phyloP scores from a whole-genome alignment of 1,284 basidiomycete species.

The Trichosporon coremiiforme region DNA sequence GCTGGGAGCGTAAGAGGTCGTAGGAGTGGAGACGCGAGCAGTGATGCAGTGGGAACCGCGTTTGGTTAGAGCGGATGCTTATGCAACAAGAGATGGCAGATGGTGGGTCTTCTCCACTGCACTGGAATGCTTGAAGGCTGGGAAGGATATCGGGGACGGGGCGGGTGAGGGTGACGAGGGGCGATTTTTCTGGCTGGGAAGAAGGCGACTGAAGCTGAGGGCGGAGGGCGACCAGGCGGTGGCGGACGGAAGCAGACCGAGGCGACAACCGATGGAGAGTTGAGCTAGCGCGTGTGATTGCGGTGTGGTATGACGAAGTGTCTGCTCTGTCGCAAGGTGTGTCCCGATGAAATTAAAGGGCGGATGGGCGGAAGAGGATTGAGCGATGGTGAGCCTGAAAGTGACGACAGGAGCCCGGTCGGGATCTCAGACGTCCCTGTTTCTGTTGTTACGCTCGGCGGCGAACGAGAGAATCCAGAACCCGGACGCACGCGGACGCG shows the following conservation, averaged over 20 bases:
- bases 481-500: background rate
- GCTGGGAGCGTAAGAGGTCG: background rate
- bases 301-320: background rate
- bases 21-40: background rate
- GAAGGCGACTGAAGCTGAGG: background rate
- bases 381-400: conserved; percentile 7
- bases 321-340: background rate
- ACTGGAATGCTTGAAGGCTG: background rate
- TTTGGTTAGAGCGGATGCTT: conserved; percentile 32
- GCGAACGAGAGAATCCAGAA: background rate
- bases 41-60: conserved; percentile 28
- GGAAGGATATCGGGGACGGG: background rate
- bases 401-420: conserved; percentile 7
- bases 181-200: background rate
- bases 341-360: background rate
- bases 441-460: background rate
- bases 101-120: background rate
- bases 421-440: too few species aligned
- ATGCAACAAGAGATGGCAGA: background rate
- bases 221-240: background rate
- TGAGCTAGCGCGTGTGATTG: background rate
- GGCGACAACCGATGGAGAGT: background rate
- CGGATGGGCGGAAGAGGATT: background rate
- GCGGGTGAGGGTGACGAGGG: background rate
- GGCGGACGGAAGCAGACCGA: background rate